Percentiles rank a stretch among this genome's conserved stretches.
These are phyloP conservation scores for Cenchrus americanus DNA, from an alignment of 176 grass and related monocot species.

Conservation along the genomic window DNA sequence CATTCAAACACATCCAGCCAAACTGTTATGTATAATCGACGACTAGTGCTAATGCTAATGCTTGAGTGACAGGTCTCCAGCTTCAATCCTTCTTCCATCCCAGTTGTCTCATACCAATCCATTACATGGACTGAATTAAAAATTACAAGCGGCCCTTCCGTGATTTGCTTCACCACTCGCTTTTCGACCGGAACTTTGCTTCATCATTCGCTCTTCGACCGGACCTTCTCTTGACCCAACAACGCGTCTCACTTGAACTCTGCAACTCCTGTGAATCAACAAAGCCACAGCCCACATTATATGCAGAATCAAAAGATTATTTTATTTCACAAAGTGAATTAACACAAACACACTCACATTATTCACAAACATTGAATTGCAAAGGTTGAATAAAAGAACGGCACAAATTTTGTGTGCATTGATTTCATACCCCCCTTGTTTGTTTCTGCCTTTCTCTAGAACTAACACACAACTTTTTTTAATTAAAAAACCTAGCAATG, in stretches of 20 bases:
- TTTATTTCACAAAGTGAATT: not conserved
- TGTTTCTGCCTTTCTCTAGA: no score
- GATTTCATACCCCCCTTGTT: no score
- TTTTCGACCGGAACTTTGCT: not conserved
- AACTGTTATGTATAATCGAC: no score
- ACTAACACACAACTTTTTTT: not conserved
- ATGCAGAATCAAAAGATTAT: not conserved
- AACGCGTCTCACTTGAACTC: not conserved
- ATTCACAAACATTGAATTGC: not conserved
- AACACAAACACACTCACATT: not conserved
- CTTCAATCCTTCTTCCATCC: not conserved
- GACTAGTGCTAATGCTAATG: not conserved
- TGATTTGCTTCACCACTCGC: not conserved
- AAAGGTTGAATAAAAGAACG: not conserved
- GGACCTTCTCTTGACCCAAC: no score
- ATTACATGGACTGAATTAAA: not conserved
- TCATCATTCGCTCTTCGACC: not conserved
- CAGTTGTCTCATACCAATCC: not conserved
- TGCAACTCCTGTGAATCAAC: conserved; percentile 40
- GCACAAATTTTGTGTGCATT: not conserved
- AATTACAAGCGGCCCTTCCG: conserved; percentile 25
- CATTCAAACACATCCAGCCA: conserved; percentile 13
- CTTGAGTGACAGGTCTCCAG: not conserved
- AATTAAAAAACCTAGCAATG: not conserved
- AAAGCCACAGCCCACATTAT: not conserved